phyloP scores from a whole-genome alignment of 805 yeast genomes.

The Starmerella ratchasimensis region DNA sequence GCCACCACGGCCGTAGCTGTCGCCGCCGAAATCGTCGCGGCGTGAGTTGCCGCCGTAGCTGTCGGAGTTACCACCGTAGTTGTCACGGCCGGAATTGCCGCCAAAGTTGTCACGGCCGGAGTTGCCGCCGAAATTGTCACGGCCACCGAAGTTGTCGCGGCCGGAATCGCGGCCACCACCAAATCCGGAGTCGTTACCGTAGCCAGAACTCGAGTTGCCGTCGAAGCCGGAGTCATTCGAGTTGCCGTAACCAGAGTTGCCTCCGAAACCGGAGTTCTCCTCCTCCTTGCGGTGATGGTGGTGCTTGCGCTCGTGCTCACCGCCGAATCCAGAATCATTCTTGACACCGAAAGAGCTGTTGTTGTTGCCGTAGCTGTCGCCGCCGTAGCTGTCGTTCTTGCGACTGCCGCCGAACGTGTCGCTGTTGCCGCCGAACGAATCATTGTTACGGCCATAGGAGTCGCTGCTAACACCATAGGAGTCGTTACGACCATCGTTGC shows the following conservation, averaged over 20 bases:
- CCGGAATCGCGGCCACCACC: not conserved
- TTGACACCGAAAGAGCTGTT: no score
- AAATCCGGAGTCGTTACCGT: not conserved
- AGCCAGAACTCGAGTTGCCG: not conserved
- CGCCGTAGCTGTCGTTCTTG: conserved; percentile 2
- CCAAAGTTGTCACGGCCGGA: conserved; percentile 3
- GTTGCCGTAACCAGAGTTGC: not conserved
- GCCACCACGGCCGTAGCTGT: not conserved
- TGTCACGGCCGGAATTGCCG: conserved; percentile 5
- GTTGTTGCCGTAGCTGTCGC: not conserved
- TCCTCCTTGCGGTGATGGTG: conserved; percentile 1
- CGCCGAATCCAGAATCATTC: not conserved
- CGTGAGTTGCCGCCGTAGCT: conserved; percentile 1
- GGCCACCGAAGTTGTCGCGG: conserved; percentile 3
- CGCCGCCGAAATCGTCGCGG: not conserved
- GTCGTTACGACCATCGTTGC: conserved; percentile 2
- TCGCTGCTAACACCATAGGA: conserved; percentile 1
- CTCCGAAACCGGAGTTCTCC: not conserved
- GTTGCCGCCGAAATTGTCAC: not conserved
- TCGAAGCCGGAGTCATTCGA: conserved; percentile 1
- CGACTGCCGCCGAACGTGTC: conserved; percentile 1
- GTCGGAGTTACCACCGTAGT: conserved; percentile 4
- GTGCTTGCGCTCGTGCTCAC: no score
- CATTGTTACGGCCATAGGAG: not conserved
- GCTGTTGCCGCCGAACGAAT: not conserved